Conservation (phyloP, 768 basidiomycete genomes). For the Leccinum subtestaceum region DNA sequence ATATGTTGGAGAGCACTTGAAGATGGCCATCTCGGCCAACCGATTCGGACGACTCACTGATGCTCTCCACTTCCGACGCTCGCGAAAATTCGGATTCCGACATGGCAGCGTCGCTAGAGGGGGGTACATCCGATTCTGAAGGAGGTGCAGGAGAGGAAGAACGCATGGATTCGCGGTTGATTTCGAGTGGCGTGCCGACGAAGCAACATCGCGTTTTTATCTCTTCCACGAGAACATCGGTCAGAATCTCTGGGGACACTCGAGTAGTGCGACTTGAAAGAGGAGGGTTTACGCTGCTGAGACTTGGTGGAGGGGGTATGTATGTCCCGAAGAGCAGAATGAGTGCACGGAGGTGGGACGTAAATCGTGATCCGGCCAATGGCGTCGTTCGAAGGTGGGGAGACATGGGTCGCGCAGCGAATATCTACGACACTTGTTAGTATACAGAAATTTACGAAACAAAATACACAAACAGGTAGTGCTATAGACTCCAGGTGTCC, state of each 20-base stretch:
- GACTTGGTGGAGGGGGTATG: slow-evolving; percentile 73
- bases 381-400: slow-evolving; percentile 83
- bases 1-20: slow-evolving; percentile 32
- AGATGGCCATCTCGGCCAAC: background rate
- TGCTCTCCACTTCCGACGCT: slow-evolving; percentile 46
- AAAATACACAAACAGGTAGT: slow-evolving; percentile 63
- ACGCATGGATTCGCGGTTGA: slow-evolving; percentile 31
- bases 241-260: slow-evolving; percentile 77
- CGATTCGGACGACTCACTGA: slow-evolving; percentile 38
- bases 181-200: slow-evolving; percentile 63
- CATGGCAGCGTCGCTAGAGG: slow-evolving; percentile 54
- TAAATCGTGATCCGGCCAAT: slow-evolving; percentile 78
- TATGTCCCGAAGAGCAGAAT: slow-evolving; percentile 82
- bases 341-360: slow-evolving; percentile 76
- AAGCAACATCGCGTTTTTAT: slow-evolving; percentile 90
- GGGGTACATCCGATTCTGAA: slow-evolving; percentile 40
- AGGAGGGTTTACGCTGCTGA: slow-evolving; percentile 64
- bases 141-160: slow-evolving; percentile 30
- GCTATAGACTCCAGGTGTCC: slow-evolving; percentile 89
- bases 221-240: slow-evolving; percentile 80
- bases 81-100: slow-evolving; percentile 71
- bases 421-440: slow-evolving; percentile 60
- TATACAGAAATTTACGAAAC: background rate
- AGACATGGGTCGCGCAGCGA: slow-evolving; percentile 82
- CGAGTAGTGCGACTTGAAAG: slow-evolving; percentile 58